These are phyloP conservation scores for Vaccinium vitisidaea DNA, from an alignment of 148 eudicot species.

Conservation along the genomic window DNA sequence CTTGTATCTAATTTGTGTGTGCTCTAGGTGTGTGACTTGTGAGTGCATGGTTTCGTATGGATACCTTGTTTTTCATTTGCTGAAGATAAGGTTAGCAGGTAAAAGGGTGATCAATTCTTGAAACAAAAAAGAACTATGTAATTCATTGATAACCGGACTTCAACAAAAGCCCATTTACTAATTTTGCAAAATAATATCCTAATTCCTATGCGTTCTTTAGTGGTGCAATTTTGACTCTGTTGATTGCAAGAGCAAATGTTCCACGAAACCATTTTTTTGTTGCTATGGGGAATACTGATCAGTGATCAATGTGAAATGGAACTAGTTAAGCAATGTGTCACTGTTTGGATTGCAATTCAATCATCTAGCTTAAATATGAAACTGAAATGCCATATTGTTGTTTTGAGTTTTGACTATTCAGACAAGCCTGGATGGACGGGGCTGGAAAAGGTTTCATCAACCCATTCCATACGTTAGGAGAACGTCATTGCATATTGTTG, in stretches of 20 bases:
- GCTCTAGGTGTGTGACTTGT: background rate
- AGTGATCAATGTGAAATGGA: background rate
- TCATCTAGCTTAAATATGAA: constrained; percentile 5
- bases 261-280: background rate
- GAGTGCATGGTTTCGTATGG: background rate
- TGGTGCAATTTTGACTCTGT: background rate
- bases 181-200: background rate
- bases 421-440: background rate
- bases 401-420: background rate
- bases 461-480: background rate
- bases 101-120: background rate
- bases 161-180: background rate
- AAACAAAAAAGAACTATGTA: background rate
- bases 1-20: background rate
- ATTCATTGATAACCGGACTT: background rate
- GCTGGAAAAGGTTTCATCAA: background rate
- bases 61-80: background rate
- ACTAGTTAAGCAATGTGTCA: background rate
- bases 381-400: background rate
- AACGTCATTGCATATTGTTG: background rate
- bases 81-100: background rate
- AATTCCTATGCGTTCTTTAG: background rate
- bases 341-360: background rate
- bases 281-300: background rate
- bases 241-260: constrained; percentile 7